Base-by-base conservation (phyloP, 306 rosid genomes). In the Malus asiatica region DNA sequence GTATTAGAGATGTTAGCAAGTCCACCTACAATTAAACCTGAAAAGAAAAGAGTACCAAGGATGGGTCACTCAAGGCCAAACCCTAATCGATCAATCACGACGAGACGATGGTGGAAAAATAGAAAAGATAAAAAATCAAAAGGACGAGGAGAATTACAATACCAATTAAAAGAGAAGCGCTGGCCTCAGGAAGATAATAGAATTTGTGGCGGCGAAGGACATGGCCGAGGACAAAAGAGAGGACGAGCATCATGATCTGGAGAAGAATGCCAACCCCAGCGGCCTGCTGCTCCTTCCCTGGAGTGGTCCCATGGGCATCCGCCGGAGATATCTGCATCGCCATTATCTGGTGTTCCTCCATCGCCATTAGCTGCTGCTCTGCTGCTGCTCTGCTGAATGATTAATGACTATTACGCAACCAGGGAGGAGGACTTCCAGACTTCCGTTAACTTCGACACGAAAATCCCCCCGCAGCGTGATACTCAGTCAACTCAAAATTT, bases 201-300 rank as follows among this genome's bases (percentile, higher is more conserved):
- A 95, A 73, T 79, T 86, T 93, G 78, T 92, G 93, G 59, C 98
- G 99, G 67, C 99, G 98, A 52, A 95, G 99, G 64, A 95, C 97
- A 69, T 95, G 99, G 35, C 99, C 99, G 18, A 95, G 93, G 72
- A 95, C 98, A 87, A 95, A 95, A 55, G 99, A 92, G 70, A 95
- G 75, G 23, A 95, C 99, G 30, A 95, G 84, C 99, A 95, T 95
- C 99, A 95, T 95, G 91, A 95, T 95, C 93, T 95, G 99, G 30
- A 95, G 97, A 69, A 95, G 99, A 72, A 95, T 92, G 80, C 99
- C 99, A 42, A 95, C 96, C 38, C 99, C 99, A 78, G 99, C 99
- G 32, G 99, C 99, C 80, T 95, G 99, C 77, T 95, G 99, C 48
- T 92, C 99, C 86, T 92, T 89, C 51, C 96, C 97, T 63, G 98